These are phyloP conservation scores for Gleditsia sinensis DNA, from an alignment of 306 rosid genomes.

Conservation along the genomic window DNA sequence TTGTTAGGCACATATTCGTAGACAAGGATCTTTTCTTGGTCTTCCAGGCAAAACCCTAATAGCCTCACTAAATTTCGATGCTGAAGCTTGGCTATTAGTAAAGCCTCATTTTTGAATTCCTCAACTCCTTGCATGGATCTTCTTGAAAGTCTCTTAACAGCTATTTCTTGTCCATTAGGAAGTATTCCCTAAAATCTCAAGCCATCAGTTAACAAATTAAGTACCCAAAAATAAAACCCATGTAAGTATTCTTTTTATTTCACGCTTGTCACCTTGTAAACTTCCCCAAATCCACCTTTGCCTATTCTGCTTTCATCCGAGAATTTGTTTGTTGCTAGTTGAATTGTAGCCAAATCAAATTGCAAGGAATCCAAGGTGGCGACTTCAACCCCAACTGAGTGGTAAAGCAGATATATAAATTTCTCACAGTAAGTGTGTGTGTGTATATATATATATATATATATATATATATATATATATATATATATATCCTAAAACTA, in stretches of 20 bases:
- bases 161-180: constrained; percentile 57
- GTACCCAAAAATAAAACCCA: not conserved
- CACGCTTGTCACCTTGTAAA: constrained; percentile 51
- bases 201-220: not conserved
- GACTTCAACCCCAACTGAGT: constrained; percentile 40
- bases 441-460: too few relatives aligned
- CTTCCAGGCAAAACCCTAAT: constrained; percentile 62
- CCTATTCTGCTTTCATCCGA: constrained; percentile 47
- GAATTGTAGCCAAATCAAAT: constrained; percentile 48
- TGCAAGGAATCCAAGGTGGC: constrained; percentile 48
- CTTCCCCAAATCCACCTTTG: constrained; percentile 71
- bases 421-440: not conserved
- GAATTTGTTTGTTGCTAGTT: constrained; percentile 55
- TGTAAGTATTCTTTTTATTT: not conserved
- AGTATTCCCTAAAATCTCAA: constrained; percentile 52
- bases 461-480: too few relatives aligned
- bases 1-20: constrained; percentile 73
- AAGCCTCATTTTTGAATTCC: constrained; percentile 70
- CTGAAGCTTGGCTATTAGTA: constrained; percentile 71
- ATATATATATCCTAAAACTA: not conserved
- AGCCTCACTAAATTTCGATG: constrained; percentile 71
- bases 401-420: not conserved
- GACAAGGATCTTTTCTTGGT: constrained; percentile 57
- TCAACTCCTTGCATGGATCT: constrained; percentile 59
- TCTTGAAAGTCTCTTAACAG: constrained; percentile 64